These are phyloP conservation scores for Sugiyamaella japonica DNA, from an alignment of 1,139 yeast genomes.

Conservation along the genomic window DNA sequence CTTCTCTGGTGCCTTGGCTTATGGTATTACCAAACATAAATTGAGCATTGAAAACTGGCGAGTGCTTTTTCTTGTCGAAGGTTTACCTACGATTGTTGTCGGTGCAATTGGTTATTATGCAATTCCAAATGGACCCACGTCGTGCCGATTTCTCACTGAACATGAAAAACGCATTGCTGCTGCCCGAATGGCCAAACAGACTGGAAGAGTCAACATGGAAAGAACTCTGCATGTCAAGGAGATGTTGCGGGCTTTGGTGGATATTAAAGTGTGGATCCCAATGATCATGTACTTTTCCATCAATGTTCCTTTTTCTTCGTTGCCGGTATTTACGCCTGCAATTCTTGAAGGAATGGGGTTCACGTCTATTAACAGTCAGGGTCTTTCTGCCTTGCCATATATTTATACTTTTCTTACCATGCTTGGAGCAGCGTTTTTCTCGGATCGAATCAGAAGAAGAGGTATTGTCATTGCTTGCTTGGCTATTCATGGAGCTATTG, in stretches of 20 bases:
- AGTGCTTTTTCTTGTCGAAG: constrained; percentile 45
- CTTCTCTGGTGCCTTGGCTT: constrained; percentile 38
- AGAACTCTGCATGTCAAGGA: constrained; percentile 26
- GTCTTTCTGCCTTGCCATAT: constrained; percentile 37
- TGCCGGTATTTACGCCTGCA: constrained; percentile 35
- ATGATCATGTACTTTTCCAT: constrained; percentile 35
- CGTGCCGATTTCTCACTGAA: constrained; percentile 35
- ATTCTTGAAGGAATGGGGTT: constrained; percentile 36
- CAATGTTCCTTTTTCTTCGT: constrained; percentile 36
- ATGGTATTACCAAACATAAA: constrained; percentile 44
- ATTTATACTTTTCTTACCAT: constrained; percentile 29
- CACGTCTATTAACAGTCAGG: constrained; percentile 33
- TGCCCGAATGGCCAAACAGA: constrained; percentile 32
- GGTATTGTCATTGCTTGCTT: constrained; percentile 33
- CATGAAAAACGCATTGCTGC: constrained; percentile 35
- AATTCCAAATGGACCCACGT: constrained; percentile 50
- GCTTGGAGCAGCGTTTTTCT: constrained; percentile 27
- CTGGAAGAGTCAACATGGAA: constrained; percentile 25
- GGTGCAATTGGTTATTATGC: constrained; percentile 37
- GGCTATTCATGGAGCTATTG: constrained; percentile 34
- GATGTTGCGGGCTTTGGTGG: constrained; percentile 25
- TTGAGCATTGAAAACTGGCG: constrained; percentile 38
- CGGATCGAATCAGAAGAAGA: constrained; percentile 32
- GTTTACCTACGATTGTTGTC: constrained; percentile 41
- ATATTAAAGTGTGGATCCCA: constrained; percentile 30